Evolutionary conservation across 176 grass and related monocot species (phyloP), one percentile per base, ranked within the genome.

Genomic region (Zizania latifolia): DNA sequence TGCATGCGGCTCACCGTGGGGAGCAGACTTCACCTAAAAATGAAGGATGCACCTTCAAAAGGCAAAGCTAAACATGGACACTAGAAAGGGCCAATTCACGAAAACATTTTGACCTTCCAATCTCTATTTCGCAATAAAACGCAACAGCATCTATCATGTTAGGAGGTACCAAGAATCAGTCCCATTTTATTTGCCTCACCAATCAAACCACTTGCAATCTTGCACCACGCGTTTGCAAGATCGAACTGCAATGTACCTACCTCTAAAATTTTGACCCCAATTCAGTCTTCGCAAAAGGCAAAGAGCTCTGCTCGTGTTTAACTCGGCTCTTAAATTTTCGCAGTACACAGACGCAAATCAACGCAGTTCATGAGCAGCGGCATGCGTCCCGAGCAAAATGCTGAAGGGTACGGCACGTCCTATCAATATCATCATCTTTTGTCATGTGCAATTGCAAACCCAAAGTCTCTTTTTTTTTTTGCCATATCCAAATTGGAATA

Each of bases 351-450:
- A 22, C 4, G 28, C n/a, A 29, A 6, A 34, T 21, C 32, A 44
- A 21, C 70, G 19, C 62, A 26, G 61, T 46, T 44, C 24, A 73
- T 16, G 39, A 68, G 5, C 35, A 36, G 17, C 16, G 41, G 15
- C 41, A 48, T n/a, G 67, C 58, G 72, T 85, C 58, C 21, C 28
- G 7, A 45, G 68, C 36, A 34, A 46, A 79, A 73, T 65, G 46
- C n/a, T 50, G 22, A 36, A 55, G 16, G 37, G 48, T 28, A 66
- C 68, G 59, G 35, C 29, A 37, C 61, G 53, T 85, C 76, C 60
- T 23, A n/a, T 85, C 83, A 27, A 17, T 11, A n/a, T 24, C 39
- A 41, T 21, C 50, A 48, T 66, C 48, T 79, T 85, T 79, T 72
- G 37, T 65, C 59, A 59, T 36, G 68, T 50, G 60, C 75, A 26